Base-by-base conservation (phyloP, 352 stramenopile species). In the Globisporangium mamillatum region DNA sequence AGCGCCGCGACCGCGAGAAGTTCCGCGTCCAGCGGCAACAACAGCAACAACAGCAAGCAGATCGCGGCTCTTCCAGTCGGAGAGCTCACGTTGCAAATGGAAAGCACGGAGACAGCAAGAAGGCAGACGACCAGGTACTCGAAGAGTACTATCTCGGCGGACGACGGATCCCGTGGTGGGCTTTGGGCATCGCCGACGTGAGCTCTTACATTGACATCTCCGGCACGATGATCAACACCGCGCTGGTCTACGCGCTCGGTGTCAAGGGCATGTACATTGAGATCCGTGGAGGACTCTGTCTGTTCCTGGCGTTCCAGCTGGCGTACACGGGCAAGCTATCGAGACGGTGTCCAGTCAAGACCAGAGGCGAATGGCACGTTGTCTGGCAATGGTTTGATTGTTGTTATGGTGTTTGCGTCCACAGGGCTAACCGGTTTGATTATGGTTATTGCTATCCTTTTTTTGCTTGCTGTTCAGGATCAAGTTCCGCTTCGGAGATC, bases 131-230 rank as follows among this genome's bases (percentile, higher is more conserved):
- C 66, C 54, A 76, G 8, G 66, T 88, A 18, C 66, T 92, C 25
- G 83, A 93, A 50, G 82, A 91, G 55, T 93, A 93, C 69, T 92
- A 93, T 52, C 78, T 93, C 20, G 83, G 86, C 2, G 82, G 83
- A 22, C 76, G 82, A 4, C 75, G 75, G 32, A 89, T 93, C 60
- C 79, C 83, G 14, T 92, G 86, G 83, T 92, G 86, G 74, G 82
- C 82, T 25, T 71, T 93, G 20, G 86, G 80, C 8, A 72, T 93
- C 48, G 86, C 86, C 0, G 86, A 94, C 67, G 86, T 94, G 62
- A 92, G 84, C 73, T 91, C 82, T 63, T 94, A 94, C 69, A 94
- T 94, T 59, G 86, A 94, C 73, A 92, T 94, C 61, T 90, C 82
- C 3, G 84, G 86, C 1, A 93, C 86, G 6, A 93, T 93, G 84